Percentiles rank a stretch among this genome's conserved stretches.
phyloP scores from a whole-genome alignment of 225 moss, liverwort and hornwort genomes.

The Ulota crispa region DNA sequence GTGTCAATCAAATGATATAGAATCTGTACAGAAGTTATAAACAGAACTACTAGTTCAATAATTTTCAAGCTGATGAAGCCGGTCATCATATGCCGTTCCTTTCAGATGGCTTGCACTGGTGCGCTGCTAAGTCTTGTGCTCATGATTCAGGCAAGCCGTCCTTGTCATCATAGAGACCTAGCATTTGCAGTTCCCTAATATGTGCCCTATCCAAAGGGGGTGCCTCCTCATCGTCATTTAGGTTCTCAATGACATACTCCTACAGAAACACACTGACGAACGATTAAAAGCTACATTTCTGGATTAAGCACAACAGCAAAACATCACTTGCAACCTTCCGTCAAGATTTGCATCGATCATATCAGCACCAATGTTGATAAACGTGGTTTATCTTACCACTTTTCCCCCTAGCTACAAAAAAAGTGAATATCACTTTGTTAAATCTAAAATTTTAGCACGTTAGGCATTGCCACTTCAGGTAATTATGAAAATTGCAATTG shows the following conservation, averaged over 20 bases:
- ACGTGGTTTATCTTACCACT: too few species aligned
- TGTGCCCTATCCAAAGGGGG: slow-evolving; percentile 69
- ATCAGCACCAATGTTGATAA: not conserved
- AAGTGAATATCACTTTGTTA: too few species aligned
- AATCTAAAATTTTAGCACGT: too few species aligned
- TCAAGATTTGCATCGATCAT: not conserved
- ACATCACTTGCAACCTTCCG: not conserved
- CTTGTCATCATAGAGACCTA: slow-evolving; percentile 58
- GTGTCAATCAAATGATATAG: slow-evolving; percentile 15
- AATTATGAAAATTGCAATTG: too few species aligned
- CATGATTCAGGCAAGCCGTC: slow-evolving; percentile 19
- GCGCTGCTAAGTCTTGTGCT: slow-evolving; percentile 17
- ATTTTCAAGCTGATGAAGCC: slow-evolving; percentile 9
- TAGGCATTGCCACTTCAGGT: too few species aligned
- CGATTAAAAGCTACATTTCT: slow-evolving; percentile 14
- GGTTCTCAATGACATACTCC: slow-evolving; percentile 84
- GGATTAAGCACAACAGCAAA: not conserved
- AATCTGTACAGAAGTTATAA: slow-evolving; percentile 43
- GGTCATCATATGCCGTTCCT: slow-evolving; percentile 11
- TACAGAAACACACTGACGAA: slow-evolving; percentile 40
- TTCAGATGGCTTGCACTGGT: slow-evolving; percentile 8
- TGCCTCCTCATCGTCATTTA: slow-evolving; percentile 65
- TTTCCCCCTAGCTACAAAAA: too few species aligned
- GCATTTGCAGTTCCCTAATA: slow-evolving; percentile 77
- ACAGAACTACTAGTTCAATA: slow-evolving; percentile 21